Base-by-base conservation (phyloP, 768 basidiomycete species). In the Gloeophyllum trabeum region DNA sequence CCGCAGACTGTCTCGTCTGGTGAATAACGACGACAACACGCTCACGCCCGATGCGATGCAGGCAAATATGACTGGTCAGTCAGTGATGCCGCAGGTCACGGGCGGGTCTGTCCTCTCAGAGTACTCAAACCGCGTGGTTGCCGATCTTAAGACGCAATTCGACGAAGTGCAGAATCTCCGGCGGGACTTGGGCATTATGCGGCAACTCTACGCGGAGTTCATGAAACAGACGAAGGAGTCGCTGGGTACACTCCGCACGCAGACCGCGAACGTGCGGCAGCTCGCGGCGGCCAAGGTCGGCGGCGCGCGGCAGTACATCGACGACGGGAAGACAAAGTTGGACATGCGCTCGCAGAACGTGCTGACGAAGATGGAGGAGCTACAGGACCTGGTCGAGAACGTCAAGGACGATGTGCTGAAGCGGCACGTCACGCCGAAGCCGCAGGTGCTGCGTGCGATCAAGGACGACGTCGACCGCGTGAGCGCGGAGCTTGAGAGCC, bases 141-240 rank as follows among this genome's bases (percentile, higher is more conserved):
- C 66, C 5, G 89, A 94, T 54, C 71, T 98, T 46, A 85, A 87
- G 60, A 84, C 81, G 3, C 93, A 98, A 55, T 91, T 92, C 54
- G 89, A 94, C 59, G 92, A 96, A 54, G 83, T 98, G 12, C 91
- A 93, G 57, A 87, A 88, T 53, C 70, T 99, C 16, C 83, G 96
- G 10, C 79, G 93, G 1, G 96, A 98, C 55, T 69, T 99, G 5
- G 92, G 87, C 0, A 74, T 88, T 52, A 89, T 96, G 80, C 78
- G 92, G 3, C 94, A 98, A 63, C 66, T 96, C 21, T 97, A 99
- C 61, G 81, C 81, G 23, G 90, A 94, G 51, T 98, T 97, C 57
- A 82, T 91, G 72, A 80, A 79, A 52, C 76, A 83, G 57, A 96
- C 94, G 14, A 93, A 94, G 61, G 82, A 83, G 10, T 81, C 87